Evolutionary conservation across 1,284 basidiomycete species (phyloP), one percentile per base, ranked within the genome.

Genomic region (Cryptococcus sp.): DNA sequence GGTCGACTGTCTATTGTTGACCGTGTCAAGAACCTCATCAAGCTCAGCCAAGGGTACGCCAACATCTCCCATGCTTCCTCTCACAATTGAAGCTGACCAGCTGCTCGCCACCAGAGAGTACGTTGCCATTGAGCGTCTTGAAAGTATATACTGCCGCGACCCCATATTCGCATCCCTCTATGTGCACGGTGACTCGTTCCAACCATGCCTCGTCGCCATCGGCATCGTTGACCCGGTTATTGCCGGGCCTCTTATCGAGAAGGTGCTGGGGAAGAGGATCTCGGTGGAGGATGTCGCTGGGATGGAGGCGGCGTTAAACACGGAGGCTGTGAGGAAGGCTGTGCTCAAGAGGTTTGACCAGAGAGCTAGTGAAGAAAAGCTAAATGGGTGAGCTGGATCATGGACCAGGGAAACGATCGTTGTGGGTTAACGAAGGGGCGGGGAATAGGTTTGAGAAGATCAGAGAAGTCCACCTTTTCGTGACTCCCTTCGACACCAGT

Each of bases 21-120:
- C 78, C 85, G 95, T 56, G 87, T 98, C 72, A 98, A 98, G 88
- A 96, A 97, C 77, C 91, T 97, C 72, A 89, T 96, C 87, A 97
- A 97, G 78, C 87, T 97, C 50, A 81, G 88, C 18, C 93, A 96
- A 78, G 93, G 92, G 71, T 72, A 47, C 55, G 67, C 61, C 12
- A 11, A 18, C 24, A 12, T 4, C 9, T 8, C 15, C 21, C 45
- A 36, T 55, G 61, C 18, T 57, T 36, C 9, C 20, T 28, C 16
- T 35, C 18, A 28, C 28, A 13, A 24, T 43, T 42, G 24, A 7
- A 16, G 52, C 28, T n/a, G n/a, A n/a, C n/a, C n/a, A 33, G 28
- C 28, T 21, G 28, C 4, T 33, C 28, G 28, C 28, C 28, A 24
- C 4, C 46, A 70, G 80, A 64, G 96, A 99, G 80, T 99, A 98